phyloP scores from a whole-genome alignment of 805 yeast species.

The Ogataea paraovalis region DNA sequence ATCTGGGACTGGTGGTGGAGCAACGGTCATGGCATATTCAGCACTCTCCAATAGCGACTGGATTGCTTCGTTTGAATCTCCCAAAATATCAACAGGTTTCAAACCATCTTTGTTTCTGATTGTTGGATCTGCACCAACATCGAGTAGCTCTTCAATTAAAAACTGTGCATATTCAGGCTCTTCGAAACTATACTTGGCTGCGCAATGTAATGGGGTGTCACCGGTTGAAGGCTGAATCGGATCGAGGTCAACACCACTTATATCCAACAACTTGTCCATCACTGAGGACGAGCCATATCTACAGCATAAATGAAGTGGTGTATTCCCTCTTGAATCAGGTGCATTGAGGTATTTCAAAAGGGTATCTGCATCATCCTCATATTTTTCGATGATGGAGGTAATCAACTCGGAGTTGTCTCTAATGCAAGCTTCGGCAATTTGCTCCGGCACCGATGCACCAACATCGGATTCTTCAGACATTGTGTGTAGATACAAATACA shows the following conservation, averaged over 20 bases:
- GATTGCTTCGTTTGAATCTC: conserved; percentile 52
- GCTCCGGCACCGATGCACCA: conserved; percentile 79
- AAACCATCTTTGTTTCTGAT: conserved; percentile 56
- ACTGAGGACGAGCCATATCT: conserved; percentile 82
- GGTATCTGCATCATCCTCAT: conserved; percentile 32
- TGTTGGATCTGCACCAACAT: conserved; percentile 86
- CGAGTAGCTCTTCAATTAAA: conserved; percentile 74
- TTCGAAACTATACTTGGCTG: conserved; percentile 68
- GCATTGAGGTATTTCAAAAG: conserved; percentile 56
- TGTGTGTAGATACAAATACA: neutral
- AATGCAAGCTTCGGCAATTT: conserved; percentile 81
- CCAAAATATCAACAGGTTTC: conserved; percentile 66
- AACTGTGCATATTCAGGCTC: conserved; percentile 86
- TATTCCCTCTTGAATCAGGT: conserved; percentile 72
- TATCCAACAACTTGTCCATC: conserved; percentile 75
- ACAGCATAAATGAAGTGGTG: conserved; percentile 80
- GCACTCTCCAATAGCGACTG: conserved; percentile 72
- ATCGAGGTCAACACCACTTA: conserved; percentile 88
- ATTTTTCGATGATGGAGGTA: conserved; percentile 42
- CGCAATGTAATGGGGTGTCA: conserved; percentile 86
- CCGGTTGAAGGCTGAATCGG: conserved; percentile 68
- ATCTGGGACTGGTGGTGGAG: conserved; percentile 4
- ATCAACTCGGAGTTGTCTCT: conserved; percentile 81
- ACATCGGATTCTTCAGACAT: conserved; percentile 25
- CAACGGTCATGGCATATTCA: conserved; percentile 59